Evolutionary conservation across 2,329 filamentous ascomycete genomes (phyloP).

Genomic region (Fusarium avenaceum): DNA sequence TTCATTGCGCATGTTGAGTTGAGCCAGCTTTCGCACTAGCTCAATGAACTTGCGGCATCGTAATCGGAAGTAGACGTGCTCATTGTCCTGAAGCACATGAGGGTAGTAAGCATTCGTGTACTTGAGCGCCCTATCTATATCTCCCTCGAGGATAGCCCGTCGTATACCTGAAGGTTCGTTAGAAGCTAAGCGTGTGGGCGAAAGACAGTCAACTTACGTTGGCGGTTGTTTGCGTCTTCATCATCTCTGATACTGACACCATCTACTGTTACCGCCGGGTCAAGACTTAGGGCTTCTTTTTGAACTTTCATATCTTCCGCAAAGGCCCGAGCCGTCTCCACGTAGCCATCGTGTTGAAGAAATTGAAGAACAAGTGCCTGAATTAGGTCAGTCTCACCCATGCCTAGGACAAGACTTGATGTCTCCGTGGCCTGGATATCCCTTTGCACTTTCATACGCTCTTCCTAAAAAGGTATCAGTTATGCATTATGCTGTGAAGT

Average conservation of each 20-base stretch:
- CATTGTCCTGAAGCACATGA: slow-evolving; percentile 81
- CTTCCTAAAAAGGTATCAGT: slow-evolving; percentile 61
- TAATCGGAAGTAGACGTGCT: slow-evolving; percentile 88
- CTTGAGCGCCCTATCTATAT: slow-evolving; percentile 91
- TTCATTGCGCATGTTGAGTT: slow-evolving; percentile 67
- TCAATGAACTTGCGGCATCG: slow-evolving; percentile 95
- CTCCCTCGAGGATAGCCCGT: slow-evolving; percentile 87
- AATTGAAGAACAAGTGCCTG: slow-evolving; percentile 89
- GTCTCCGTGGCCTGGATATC: slow-evolving; percentile 72
- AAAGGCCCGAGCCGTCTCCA: slow-evolving; percentile 92
- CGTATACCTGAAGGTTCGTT: slow-evolving; percentile 76
- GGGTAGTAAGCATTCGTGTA: slow-evolving; percentile 84
- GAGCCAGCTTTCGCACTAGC: slow-evolving; percentile 84
- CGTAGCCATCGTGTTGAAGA: slow-evolving; percentile 93
- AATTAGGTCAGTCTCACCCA: slow-evolving; percentile 82
- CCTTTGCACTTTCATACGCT: slow-evolving; percentile 69
- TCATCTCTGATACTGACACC: slow-evolving; percentile 82
- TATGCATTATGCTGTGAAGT: background rate
- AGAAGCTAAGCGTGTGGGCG: slow-evolving; percentile 23
- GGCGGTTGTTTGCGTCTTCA: slow-evolving; percentile 85
- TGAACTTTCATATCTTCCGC: slow-evolving; percentile 83
- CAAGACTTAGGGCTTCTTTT: slow-evolving; percentile 75
- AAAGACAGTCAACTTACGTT: slow-evolving; percentile 69
- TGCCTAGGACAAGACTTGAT: slow-evolving; percentile 70
- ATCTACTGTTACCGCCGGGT: slow-evolving; percentile 64